Evolutionary conservation across 2,329 filamentous ascomycete species (phyloP), one percentile per base, ranked within the genome.

Genomic region (Westerdykella ornata): DNA sequence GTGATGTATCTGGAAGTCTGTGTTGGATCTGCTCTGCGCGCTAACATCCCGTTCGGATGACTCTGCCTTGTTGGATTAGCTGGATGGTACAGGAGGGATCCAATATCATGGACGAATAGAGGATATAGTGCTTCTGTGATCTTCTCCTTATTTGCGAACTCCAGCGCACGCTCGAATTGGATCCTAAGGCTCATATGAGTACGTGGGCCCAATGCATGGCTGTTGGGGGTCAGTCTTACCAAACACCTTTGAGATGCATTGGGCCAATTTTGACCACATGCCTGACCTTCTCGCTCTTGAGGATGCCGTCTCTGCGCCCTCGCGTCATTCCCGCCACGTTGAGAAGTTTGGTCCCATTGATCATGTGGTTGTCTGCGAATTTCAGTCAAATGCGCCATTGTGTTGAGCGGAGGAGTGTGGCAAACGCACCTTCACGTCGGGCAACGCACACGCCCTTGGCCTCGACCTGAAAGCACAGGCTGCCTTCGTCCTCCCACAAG

Each of bases 71-170:
- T 85, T 61, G 88, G 84, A 63, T 96, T 96, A 31, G 85, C 84
- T 0, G 92, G 90, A 64, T 97, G 90, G 67, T 96, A 97, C 37
- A 97, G 77, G 50, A 97, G 75, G 43, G 88, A 85, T 45, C 88
- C 88, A 62, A 97, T 97, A 68, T 97, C 94, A 68, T 97, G 89
- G 30, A 97, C 92, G 65, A 98, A 98, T 37, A 98, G 74, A 39
- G 92, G 92, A 66, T 97, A 98, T 41, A 97, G 72, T 36, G 89
- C 73, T 68, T 97, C 90, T 0, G 92, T 97, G 50, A 97, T 98
- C 72, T 97, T 97, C 69, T 98, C 92, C 76, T 96, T 97, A 73
- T 98, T 98, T 51, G 92, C 92, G 64, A 98, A 97, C 58, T 97
- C 92, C 40, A 98, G 72, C n/a, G 92, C 92, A 52, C 92, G 84